phyloP scores from a whole-genome alignment of 352 stramenopile species.

The Phytophthora macrochlamydospora region DNA sequence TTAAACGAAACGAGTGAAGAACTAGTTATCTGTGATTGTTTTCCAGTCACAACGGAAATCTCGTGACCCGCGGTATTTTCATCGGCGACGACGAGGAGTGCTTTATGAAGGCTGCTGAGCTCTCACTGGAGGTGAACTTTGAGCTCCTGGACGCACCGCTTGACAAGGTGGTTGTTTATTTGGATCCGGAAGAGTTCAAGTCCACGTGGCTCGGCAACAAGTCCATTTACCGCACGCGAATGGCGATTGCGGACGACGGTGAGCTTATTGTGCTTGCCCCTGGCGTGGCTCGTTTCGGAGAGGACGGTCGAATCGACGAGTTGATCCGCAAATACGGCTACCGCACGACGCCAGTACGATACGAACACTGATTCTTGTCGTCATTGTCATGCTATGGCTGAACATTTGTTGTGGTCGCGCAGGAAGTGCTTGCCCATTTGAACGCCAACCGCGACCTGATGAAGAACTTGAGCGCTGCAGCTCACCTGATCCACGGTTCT shows the following conservation, averaged over 20 bases:
- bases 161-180: constrained; percentile 95
- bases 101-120: constrained; percentile 93
- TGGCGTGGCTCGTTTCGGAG: constrained; percentile 94
- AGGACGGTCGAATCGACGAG: constrained; percentile 93
- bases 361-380: constrained; percentile 1
- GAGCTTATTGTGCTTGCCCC: constrained; percentile 96
- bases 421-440: constrained; percentile 93
- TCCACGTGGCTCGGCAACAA: constrained; percentile 99
- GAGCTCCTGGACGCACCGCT: constrained; percentile 91
- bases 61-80: constrained; percentile 92
- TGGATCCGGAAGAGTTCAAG: constrained; percentile 97
- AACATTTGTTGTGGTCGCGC: constrained; percentile 1
- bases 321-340: constrained; percentile 98
- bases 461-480: constrained; percentile 94
- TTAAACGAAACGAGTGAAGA: background rate
- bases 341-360: constrained; percentile 90
- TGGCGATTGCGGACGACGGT: constrained; percentile 96
- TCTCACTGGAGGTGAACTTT: constrained; percentile 97
- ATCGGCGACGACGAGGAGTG: constrained; percentile 97
- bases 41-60: constrained; percentile 48
- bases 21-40: background rate
- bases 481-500: constrained; percentile 97
- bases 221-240: constrained; percentile 97
- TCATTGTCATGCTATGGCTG: background rate
- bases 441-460: constrained; percentile 93